These are phyloP conservation scores for Sambucus nigra DNA, from an alignment of 129 eudicot species.

Conservation along the genomic window DNA sequence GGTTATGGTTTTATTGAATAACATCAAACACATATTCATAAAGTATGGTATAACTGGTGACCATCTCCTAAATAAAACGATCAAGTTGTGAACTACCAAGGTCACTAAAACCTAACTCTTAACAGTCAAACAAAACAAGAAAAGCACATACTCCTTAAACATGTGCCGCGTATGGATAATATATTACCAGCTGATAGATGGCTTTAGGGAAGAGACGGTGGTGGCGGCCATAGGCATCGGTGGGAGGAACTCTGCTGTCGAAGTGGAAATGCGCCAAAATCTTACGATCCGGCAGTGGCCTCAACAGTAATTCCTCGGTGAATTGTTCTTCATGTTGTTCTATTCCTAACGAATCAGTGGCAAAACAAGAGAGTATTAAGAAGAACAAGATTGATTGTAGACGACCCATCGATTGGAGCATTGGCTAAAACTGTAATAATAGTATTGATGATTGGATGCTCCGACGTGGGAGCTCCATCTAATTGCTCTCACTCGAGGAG, in stretches of 20 bases:
- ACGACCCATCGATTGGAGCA: constrained; percentile 26
- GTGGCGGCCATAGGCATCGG: constrained; percentile 49
- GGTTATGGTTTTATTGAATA: too few relatives aligned
- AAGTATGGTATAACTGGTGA: too few relatives aligned
- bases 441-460: background rate
- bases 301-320: constrained; percentile 75
- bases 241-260: constrained; percentile 45
- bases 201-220: constrained; percentile 92
- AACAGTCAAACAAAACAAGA: too few relatives aligned
- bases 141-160: too few relatives aligned
- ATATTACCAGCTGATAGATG: constrained; percentile 32
- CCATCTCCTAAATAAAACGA: too few relatives aligned
- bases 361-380: constrained; percentile 13
- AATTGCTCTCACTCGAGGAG: too few relatives aligned
- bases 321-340: constrained; percentile 33
- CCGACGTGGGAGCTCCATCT: constrained; percentile 7
- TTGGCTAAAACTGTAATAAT: background rate
- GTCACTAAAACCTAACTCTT: too few relatives aligned
- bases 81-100: too few relatives aligned
- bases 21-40: too few relatives aligned
- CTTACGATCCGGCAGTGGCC: constrained; percentile 95
- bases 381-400: constrained; percentile 16
- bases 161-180: background rate
- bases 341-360: constrained; percentile 24
- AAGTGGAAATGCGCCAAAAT: constrained; percentile 85